Evolutionary conservation across 345 rosid species (phyloP).

Genomic region (Brassica cretica): DNA sequence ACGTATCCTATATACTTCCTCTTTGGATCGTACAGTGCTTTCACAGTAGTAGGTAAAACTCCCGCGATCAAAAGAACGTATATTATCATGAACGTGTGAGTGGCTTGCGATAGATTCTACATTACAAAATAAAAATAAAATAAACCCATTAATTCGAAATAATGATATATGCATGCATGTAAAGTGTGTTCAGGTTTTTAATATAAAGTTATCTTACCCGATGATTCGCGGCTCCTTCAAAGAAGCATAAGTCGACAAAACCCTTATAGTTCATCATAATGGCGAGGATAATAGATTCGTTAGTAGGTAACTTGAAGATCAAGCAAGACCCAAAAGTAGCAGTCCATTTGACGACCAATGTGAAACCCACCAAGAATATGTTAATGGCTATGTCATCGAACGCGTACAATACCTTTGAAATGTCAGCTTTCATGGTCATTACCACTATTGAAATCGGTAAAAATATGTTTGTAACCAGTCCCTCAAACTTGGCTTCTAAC

Average conservation of each 20-base stretch:
- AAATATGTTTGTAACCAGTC: constrained; percentile 25
- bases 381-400: constrained; percentile 36
- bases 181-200: background rate
- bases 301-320: constrained; percentile 34
- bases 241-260: constrained; percentile 31
- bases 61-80: constrained; percentile 29
- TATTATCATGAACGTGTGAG: constrained; percentile 26
- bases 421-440: constrained; percentile 32
- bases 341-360: constrained; percentile 27
- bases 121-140: background rate
- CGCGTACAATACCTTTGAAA: constrained; percentile 7
- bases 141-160: background rate
- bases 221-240: background rate
- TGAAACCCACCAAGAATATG: constrained; percentile 22
- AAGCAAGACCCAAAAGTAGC: constrained; percentile 33
- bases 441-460: constrained; percentile 33
- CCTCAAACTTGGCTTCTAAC: constrained; percentile 35
- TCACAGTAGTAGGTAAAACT: constrained; percentile 40
- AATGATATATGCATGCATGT: background rate
- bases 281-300: constrained; percentile 34
- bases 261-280: constrained; percentile 39
- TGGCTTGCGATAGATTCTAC: constrained; percentile 27
- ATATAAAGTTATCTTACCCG: constrained; percentile 17
- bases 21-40: constrained; percentile 49
- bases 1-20: constrained; percentile 51